These are phyloP conservation scores for Fusarium napiforme DNA, from an alignment of 2,329 filamentous ascomycete species.

Conservation along the genomic window DNA sequence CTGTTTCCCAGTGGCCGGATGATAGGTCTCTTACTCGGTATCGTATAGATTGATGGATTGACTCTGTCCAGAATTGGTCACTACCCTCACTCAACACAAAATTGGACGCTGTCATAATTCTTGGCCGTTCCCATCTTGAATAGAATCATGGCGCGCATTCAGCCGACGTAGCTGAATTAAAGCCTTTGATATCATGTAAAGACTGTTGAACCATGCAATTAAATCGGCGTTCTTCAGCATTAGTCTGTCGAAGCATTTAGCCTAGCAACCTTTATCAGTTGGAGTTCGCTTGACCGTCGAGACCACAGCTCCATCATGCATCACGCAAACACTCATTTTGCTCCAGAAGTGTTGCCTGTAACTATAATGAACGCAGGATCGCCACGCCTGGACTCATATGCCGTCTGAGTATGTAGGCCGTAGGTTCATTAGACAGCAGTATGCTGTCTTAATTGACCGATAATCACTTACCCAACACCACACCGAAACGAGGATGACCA, in stretches of 20 bases:
- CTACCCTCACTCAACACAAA: neutral
- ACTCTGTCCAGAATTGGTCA: fast-evolving
- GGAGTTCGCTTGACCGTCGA: neutral
- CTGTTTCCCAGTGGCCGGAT: fast-evolving
- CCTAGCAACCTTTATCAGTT: neutral
- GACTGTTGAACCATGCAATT: neutral
- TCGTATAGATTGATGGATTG: neutral
- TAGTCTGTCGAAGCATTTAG: neutral
- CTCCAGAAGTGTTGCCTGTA: neutral
- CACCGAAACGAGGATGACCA: neutral
- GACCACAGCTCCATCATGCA: neutral
- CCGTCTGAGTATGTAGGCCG: neutral
- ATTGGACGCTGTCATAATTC: too few species aligned
- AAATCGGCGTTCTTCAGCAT: neutral
- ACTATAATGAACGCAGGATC: neutral
- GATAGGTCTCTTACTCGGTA: neutral
- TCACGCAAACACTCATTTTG: too few species aligned
- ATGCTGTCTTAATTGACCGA: neutral
- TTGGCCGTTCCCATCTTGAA: neutral
- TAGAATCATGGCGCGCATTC: neutral
- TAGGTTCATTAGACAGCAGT: neutral
- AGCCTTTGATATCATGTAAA: neutral
- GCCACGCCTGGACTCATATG: neutral
- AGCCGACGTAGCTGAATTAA: neutral
- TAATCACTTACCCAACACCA: neutral